Percentiles rank a stretch among this genome's conserved stretches.
Evolutionary conservation across 495 filamentous ascomycete species (phyloP).

Genomic region (Terfezia claveryi): DNA sequence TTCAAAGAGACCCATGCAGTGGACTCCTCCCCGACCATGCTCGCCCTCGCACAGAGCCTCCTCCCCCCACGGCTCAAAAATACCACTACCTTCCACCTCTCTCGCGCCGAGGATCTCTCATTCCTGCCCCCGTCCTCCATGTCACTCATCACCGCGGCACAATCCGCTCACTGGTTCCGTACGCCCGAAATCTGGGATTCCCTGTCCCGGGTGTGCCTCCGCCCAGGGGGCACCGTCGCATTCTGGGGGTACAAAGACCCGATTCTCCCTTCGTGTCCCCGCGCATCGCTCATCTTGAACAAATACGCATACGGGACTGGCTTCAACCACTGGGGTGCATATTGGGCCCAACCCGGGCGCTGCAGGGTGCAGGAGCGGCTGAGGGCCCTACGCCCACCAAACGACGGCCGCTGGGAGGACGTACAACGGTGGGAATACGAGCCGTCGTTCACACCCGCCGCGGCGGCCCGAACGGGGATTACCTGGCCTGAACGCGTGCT

Average conservation of each 20-base stretch:
- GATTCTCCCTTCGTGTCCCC: slow-evolving; percentile 28
- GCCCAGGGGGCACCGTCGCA: slow-evolving; percentile 71
- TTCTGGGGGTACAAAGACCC: slow-evolving; percentile 44
- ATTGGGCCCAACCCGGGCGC: slow-evolving; percentile 40
- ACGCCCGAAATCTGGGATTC: slow-evolving; percentile 95
- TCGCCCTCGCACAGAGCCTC: slow-evolving; percentile 65
- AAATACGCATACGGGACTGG: slow-evolving; percentile 24
- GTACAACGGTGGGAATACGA: slow-evolving; percentile 62
- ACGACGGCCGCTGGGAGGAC: slow-evolving; percentile 26
- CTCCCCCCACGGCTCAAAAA: slow-evolving; percentile 80
- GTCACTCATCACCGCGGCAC: slow-evolving; percentile 81
- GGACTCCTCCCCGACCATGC: slow-evolving; percentile 84
- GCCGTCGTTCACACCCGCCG: slow-evolving; percentile 29
- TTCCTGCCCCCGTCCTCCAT: slow-evolving; percentile 59
- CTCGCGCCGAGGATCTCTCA: slow-evolving; percentile 62
- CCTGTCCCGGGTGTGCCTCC: slow-evolving; percentile 81
- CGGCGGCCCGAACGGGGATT: too few species aligned
- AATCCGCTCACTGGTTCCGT: slow-evolving; percentile 60
- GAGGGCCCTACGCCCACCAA: slow-evolving; percentile 28
- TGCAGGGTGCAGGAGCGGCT: slow-evolving; percentile 28
- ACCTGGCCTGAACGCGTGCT: slow-evolving; percentile 31
- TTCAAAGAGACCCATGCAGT: slow-evolving; percentile 78
- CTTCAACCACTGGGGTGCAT: slow-evolving; percentile 30
- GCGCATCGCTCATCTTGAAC: slow-evolving; percentile 28
- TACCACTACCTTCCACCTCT: slow-evolving; percentile 77